These are phyloP conservation scores for maize (Zea mays) DNA, from an alignment of 176 grass and related monocot species.

Conservation along the genomic window Zm-B73-REFERENCE-NAM-5.0 NC_050103.1:115376001-115376500, in stretches of 20 bases:
- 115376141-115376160: slow-evolving; percentile 94
- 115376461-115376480: slow-evolving; percentile 87
- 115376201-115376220: slow-evolving; percentile 83
- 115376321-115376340: slow-evolving; percentile 66
- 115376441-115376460: slow-evolving; percentile 83
- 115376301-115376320: slow-evolving; percentile 72
- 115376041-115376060: slow-evolving; percentile 71
- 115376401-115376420: slow-evolving; percentile 65
- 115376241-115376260: slow-evolving; percentile 84
- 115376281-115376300: slow-evolving; percentile 91
- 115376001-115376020: slow-evolving; percentile 18
- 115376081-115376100: slow-evolving; percentile 88
- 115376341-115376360: slow-evolving; percentile 77
- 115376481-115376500: slow-evolving; percentile 87
- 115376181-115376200: slow-evolving; percentile 80
- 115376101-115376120: slow-evolving; percentile 74
- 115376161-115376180: slow-evolving; percentile 89
- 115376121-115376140: slow-evolving; percentile 76
- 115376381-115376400: slow-evolving; percentile 93
- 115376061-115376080: slow-evolving; percentile 75
- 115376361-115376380: slow-evolving; percentile 82
- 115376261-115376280: slow-evolving; percentile 87
- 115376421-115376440: slow-evolving; percentile 97
- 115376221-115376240: slow-evolving; percentile 84
- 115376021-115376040: slow-evolving; percentile 43